Evolutionary conservation across 1,139 yeast genomes (phyloP).

Genomic region (Debaryomycetaceae sp.): DNA sequence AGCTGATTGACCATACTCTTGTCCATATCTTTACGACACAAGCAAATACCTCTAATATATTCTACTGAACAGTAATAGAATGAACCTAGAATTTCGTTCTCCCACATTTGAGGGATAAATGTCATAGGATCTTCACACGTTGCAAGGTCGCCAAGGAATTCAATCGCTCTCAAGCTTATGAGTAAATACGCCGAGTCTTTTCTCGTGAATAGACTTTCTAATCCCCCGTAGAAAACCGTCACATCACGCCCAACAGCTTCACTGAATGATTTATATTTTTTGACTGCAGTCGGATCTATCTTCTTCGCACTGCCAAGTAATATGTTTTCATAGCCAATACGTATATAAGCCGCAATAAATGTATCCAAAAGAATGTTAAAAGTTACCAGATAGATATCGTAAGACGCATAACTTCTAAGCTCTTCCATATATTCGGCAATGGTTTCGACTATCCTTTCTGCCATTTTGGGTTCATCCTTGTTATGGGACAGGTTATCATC

Average conservation of each 20-base stretch:
- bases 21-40: conserved; percentile 47
- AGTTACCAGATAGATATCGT: conserved; percentile 45
- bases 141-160: conserved; percentile 66
- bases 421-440: conserved; percentile 73
- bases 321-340: conserved; percentile 44
- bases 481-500: conserved; percentile 34
- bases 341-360: conserved; percentile 43
- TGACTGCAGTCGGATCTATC: conserved; percentile 55
- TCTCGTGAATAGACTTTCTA: conserved; percentile 49
- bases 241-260: conserved; percentile 57
- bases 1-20: conserved; percentile 27
- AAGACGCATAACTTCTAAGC: conserved; percentile 47
- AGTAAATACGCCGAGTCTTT: conserved; percentile 51
- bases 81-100: conserved; percentile 46
- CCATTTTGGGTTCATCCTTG: conserved; percentile 39
- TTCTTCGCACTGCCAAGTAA: conserved; percentile 50
- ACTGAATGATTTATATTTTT: conserved; percentile 37
- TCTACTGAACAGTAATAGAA: conserved; percentile 68
- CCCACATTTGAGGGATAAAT: conserved; percentile 57
- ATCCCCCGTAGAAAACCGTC: conserved; percentile 57
- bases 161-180: conserved; percentile 55
- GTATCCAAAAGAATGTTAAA: conserved; percentile 41
- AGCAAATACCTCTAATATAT: conserved; percentile 53
- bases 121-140: conserved; percentile 49
- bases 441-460: conserved; percentile 63